A percentile compares a stretch with the other conserved stretches of the same genome.
Conservation (phyloP, 345 rosid species). For the Citrus reticulata region DNA sequence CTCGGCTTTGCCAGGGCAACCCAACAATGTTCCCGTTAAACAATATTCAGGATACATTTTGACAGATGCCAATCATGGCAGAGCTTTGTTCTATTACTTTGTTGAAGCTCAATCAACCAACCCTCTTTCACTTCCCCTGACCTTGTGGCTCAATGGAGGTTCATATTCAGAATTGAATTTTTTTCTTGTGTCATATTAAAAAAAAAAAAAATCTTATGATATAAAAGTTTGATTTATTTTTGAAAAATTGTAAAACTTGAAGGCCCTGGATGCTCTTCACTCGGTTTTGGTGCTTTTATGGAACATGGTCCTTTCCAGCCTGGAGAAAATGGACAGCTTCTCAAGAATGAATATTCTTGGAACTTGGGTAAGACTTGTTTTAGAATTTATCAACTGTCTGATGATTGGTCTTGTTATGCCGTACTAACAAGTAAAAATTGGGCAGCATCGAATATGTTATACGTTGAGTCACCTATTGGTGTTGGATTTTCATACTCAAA, state of each 20-base stretch:
- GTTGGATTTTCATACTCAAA: conserved; percentile 33
- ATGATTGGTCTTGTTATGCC: too few relatives aligned
- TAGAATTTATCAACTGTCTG: background rate
- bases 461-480: conserved; percentile 28
- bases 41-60: conserved; percentile 33
- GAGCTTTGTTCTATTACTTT: conserved; percentile 33
- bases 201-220: background rate
- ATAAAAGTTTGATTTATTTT: background rate
- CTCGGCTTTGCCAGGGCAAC: conserved; percentile 34
- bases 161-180: background rate
- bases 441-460: conserved; percentile 29
- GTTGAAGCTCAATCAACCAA: conserved; percentile 22
- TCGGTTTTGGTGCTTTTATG: conserved; percentile 37
- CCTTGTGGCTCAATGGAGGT: conserved; percentile 39
- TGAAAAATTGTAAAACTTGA: background rate
- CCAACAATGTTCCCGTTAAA: conserved; percentile 18
- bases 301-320: conserved; percentile 37
- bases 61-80: conserved; percentile 25
- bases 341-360: conserved; percentile 34
- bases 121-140: conserved; percentile 21
- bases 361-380: conserved; percentile 16
- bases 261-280: conserved; percentile 44
- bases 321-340: conserved; percentile 26
- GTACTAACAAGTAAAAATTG: background rate
- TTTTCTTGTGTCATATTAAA: too few relatives aligned